Conservation (phyloP, 495 filamentous ascomycete genomes). For the Parmelia sp. region DNA sequence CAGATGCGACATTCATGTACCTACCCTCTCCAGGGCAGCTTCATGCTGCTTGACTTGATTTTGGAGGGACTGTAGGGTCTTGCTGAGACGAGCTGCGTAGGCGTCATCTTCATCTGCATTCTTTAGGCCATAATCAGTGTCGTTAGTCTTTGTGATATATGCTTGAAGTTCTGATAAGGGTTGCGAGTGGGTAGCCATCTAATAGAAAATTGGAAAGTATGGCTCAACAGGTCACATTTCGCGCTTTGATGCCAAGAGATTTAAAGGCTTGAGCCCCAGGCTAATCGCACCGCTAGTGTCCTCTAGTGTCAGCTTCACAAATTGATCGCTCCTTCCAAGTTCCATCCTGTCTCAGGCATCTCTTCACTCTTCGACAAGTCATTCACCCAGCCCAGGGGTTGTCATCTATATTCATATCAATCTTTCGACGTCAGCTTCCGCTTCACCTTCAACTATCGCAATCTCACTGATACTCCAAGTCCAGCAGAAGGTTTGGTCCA, state of each 20-base stretch:
- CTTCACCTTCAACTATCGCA: neutral
- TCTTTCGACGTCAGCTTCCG: neutral
- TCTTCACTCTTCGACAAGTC: neutral
- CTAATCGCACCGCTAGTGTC: neutral
- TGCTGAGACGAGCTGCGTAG: constrained; percentile 51
- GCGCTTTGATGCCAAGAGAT: neutral
- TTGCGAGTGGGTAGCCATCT: constrained; percentile 3
- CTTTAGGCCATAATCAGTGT: constrained; percentile 5
- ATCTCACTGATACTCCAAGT: constrained; percentile 3
- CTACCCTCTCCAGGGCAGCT: constrained; percentile 51
- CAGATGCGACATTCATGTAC: constrained; percentile 19
- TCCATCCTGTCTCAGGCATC: constrained; percentile 4
- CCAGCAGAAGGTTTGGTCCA: constrained; percentile 18
- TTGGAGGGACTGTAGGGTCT: constrained; percentile 59
- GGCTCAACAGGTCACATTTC: no score
- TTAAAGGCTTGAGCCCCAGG: neutral
- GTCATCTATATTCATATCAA: neutral
- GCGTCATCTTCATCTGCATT: neutral
- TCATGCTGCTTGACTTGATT: constrained; percentile 59
- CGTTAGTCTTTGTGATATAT: constrained; percentile 7
- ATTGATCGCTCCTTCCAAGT: constrained; percentile 7
- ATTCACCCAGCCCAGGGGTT: neutral
- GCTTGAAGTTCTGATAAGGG: constrained; percentile 7
- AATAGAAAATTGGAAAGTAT: no score
- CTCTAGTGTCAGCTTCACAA: constrained; percentile 2